Conservation (phyloP, 352 stramenopile species). For the Pythium insidiosum region DNA sequence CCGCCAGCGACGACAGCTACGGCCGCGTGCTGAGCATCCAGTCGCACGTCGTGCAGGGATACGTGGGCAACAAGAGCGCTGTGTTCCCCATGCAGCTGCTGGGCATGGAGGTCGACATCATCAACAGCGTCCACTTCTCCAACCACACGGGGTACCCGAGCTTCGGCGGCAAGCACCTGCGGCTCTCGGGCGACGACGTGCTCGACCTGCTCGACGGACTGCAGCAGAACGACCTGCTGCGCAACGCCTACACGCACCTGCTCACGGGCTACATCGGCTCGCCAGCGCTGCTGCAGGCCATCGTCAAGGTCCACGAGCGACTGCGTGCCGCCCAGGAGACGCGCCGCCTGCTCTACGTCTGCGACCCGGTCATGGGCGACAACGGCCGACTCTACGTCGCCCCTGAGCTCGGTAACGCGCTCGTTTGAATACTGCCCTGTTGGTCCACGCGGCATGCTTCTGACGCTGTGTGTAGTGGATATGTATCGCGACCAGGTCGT, state of each 20-base stretch:
- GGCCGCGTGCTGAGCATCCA: conserved; percentile 82
- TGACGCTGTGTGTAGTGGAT: conserved; percentile 33
- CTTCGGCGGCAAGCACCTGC: conserved; percentile 55
- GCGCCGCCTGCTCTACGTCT: conserved; percentile 62
- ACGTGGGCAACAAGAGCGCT: conserved; percentile 83
- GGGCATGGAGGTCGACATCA: conserved; percentile 80
- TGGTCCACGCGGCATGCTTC: too few species aligned
- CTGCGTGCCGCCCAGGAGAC: conserved; percentile 41
- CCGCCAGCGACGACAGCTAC: conserved; percentile 21
- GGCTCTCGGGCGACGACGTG: conserved; percentile 64
- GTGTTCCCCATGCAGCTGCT: conserved; percentile 81
- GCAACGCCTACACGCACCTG: conserved; percentile 64
- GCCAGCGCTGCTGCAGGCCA: conserved; percentile 53
- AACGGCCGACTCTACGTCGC: conserved; percentile 78
- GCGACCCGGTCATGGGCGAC: conserved; percentile 79
- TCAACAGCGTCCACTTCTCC: conserved; percentile 87
- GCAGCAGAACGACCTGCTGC: conserved; percentile 58
- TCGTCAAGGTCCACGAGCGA: conserved; percentile 56
- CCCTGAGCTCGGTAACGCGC: conserved; percentile 65
- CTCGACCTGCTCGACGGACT: conserved; percentile 76
- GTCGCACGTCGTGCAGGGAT: conserved; percentile 83
- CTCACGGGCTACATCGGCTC: conserved; percentile 81
- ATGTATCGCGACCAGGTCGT: conserved; percentile 73
- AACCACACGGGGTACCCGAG: conserved; percentile 81
- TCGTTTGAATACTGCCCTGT: too few species aligned